Conservation (phyloP, 2,329 filamentous ascomycete genomes). For the Dactylellina drechsleri region DNA sequence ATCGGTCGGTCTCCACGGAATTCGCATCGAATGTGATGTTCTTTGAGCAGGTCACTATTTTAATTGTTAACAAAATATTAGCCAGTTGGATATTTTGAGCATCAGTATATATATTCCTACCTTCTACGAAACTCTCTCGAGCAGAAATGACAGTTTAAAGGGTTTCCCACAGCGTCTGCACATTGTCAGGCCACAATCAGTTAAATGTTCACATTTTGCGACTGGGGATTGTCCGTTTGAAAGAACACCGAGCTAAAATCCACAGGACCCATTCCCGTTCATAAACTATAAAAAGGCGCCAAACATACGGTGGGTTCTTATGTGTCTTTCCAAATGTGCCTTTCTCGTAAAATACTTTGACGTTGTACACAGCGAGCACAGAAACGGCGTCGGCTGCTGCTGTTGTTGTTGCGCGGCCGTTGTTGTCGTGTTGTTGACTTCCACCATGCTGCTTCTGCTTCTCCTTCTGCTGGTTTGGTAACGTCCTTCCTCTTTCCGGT, state of each 20-base stretch:
- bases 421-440: constrained; percentile 23
- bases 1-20: constrained; percentile 53
- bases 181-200: constrained; percentile 45
- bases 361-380: constrained; percentile 34
- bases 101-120: not conserved
- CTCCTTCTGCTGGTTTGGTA: not conserved
- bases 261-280: not conserved
- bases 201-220: constrained; percentile 13
- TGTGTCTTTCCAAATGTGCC: constrained; percentile 50
- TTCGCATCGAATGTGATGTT: constrained; percentile 53
- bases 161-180: constrained; percentile 43
- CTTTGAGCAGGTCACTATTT: constrained; percentile 44
- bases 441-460: constrained; percentile 2
- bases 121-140: constrained; percentile 49
- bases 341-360: constrained; percentile 51
- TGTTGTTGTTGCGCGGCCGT: constrained; percentile 19
- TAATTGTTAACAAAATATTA: not conserved
- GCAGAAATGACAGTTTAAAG: constrained; percentile 51
- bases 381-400: constrained; percentile 35
- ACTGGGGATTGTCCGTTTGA: constrained; percentile 30
- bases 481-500: constrained; percentile 24
- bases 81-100: too few relatives aligned
- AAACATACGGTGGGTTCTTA: constrained; percentile 44
- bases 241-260: not conserved
- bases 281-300: not conserved